phyloP scores from a whole-genome alignment of 176 grass and related monocot species.

The Oryza australiensis region DNA sequence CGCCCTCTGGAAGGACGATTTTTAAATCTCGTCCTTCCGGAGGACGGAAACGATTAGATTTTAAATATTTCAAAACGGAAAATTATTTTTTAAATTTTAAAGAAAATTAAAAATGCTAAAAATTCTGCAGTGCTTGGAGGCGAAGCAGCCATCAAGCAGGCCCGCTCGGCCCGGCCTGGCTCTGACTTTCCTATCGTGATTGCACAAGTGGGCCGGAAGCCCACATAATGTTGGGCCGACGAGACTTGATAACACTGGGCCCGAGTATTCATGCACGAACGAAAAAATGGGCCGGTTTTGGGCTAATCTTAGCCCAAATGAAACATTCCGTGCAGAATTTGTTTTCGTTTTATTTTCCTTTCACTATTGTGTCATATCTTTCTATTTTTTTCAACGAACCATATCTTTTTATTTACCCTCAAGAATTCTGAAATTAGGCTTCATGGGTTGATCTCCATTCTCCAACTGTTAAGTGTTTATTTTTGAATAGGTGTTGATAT shows the following conservation, averaged over 20 bases:
- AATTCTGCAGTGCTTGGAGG: too few species aligned
- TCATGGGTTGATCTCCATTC: neutral
- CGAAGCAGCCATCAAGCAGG: neutral
- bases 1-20: too few species aligned
- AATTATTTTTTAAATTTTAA: too few species aligned
- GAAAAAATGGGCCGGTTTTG: rapidly evolving
- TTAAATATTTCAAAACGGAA: too few species aligned
- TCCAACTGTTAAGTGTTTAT: too few species aligned
- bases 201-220: neutral
- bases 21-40: too few species aligned
- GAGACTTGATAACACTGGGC: too few species aligned
- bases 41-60: too few species aligned
- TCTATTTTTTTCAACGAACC: too few species aligned
- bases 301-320: neutral
- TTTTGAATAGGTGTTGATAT: too few species aligned
- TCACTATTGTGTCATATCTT: neutral
- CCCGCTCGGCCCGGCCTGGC: neutral
- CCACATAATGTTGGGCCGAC: neutral
- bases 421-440: neutral
- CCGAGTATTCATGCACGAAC: neutral
- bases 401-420: neutral
- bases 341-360: neutral
- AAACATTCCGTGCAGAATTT: neutral
- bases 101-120: too few species aligned
- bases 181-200: neutral